phyloP scores from a whole-genome alignment of 305 asterid genomes.

The Plantago lanceolata region DNA sequence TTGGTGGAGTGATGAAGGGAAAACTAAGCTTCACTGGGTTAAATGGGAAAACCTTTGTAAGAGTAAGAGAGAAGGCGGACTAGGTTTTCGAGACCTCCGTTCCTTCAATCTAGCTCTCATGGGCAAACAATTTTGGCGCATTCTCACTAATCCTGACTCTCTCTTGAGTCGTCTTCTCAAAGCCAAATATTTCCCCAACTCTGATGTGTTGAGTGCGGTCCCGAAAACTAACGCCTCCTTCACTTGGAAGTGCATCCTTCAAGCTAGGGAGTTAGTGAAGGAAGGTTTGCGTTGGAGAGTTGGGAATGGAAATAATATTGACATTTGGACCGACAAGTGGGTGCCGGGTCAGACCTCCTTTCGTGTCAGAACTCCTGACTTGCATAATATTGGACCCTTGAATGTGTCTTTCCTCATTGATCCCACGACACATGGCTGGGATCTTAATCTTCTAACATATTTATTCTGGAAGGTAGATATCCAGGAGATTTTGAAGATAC shows the following conservation, averaged over 20 bases:
- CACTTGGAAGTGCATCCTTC: neutral
- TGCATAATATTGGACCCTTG: too few relatives aligned
- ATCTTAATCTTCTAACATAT: too few relatives aligned
- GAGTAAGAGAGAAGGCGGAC: neutral
- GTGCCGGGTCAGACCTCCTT: too few relatives aligned
- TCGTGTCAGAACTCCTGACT: too few relatives aligned
- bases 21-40: too few relatives aligned
- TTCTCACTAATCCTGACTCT: neutral
- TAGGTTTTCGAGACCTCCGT: neutral
- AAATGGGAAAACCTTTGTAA: neutral
- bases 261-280: neutral
- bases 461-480: too few relatives aligned
- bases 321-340: too few relatives aligned
- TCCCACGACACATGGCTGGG: too few relatives aligned
- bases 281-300: neutral
- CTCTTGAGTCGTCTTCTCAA: neutral
- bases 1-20: too few relatives aligned
- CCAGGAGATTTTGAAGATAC: too few relatives aligned
- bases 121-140: neutral
- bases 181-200: neutral
- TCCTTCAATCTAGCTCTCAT: neutral
- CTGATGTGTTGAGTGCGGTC: neutral
- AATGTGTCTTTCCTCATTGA: too few relatives aligned
- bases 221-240: neutral
- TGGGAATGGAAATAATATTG: too few relatives aligned